Base-by-base conservation (phyloP, 352 stramenopile species). In the Paralagenidium karlingii region DNA sequence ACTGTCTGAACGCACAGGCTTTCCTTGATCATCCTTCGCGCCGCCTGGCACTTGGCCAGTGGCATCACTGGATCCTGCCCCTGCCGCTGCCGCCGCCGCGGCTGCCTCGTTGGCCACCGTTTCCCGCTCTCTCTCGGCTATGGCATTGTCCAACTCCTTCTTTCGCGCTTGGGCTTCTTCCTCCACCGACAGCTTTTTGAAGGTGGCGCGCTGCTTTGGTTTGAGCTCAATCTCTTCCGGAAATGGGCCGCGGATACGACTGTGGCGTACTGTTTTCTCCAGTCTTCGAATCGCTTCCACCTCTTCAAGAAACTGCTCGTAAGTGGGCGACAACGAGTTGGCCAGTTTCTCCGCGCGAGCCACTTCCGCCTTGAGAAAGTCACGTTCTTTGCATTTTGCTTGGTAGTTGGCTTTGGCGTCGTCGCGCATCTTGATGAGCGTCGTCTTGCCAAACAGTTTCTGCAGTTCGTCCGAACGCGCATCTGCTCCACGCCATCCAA, bases 111-210 rank as follows among this genome's bases (percentile, higher is more conserved):
- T 21, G 6, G 27, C 22, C 6, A 29, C 38, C 9, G 31, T 40
- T 2, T 70, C 70, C 30, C 63, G 77, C 29, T 58, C 57, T 1
- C 74, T 63, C 26, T 69, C 60, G 0, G 74, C 74, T 15, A 88
- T 85, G 18, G 74, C 74, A 18, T 47, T 52, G 26, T 68, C 71
- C 12, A 88, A 56, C 41, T 88, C 74, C 8, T 38, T 16, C 20
- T 63, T 65, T 12, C 74, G 40, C n/a, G 67, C 74, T 33, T 78
- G 43, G 0, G 68, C 68, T 41, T 88, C 74, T 51, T 88, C 74
- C 22, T 88, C 70, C 0, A 80, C 70, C n/a, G 74, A 88, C 16
- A 88, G 49, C 33, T 88, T 88, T 33, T 85, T 85, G 53, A 84
- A 84, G 22, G 64, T 45, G 0, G 71, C 70, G 15, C 70, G 52